Conservation (phyloP, 1,139 yeast species). For the Debaryomyces psychrophilus region DNA sequence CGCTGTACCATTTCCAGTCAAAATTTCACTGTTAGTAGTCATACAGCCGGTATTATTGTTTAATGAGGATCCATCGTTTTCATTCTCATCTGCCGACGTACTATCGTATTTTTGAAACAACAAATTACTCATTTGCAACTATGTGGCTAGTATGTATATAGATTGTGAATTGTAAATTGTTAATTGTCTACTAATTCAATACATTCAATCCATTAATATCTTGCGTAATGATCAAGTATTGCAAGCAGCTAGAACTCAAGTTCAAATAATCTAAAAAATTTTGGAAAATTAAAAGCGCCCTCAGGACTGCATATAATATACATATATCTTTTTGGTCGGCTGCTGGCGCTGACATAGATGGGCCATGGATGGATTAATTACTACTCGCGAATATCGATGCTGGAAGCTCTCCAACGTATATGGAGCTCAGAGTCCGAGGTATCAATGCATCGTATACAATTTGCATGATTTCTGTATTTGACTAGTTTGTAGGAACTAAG, state of each 20-base stretch:
- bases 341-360: not conserved
- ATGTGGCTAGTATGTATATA: not conserved
- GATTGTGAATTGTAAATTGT: not conserved
- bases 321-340: not conserved
- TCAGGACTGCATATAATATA: not conserved
- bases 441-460: too few relatives aligned
- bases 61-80: not conserved
- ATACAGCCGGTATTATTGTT: conserved; percentile 1
- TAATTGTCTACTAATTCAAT: not conserved
- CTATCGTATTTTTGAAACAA: conserved; percentile 25
- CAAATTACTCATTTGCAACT: conserved; percentile 26
- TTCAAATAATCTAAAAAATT: not conserved
- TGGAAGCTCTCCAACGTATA: too few relatives aligned
- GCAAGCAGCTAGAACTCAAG: not conserved
- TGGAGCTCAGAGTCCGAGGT: too few relatives aligned
- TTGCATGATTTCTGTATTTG: too few relatives aligned
- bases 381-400: too few relatives aligned
- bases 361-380: too few relatives aligned
- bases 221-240: not conserved
- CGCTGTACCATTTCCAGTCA: not conserved
- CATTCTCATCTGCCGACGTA: conserved; percentile 9
- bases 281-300: not conserved
- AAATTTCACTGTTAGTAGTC: not conserved
- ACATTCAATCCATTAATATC: not conserved
- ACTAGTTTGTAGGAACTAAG: too few relatives aligned